Evolutionary conservation across 192 early-diverging fungal genomes (phyloP).

Genomic region (Podochytrium sp.): DNA sequence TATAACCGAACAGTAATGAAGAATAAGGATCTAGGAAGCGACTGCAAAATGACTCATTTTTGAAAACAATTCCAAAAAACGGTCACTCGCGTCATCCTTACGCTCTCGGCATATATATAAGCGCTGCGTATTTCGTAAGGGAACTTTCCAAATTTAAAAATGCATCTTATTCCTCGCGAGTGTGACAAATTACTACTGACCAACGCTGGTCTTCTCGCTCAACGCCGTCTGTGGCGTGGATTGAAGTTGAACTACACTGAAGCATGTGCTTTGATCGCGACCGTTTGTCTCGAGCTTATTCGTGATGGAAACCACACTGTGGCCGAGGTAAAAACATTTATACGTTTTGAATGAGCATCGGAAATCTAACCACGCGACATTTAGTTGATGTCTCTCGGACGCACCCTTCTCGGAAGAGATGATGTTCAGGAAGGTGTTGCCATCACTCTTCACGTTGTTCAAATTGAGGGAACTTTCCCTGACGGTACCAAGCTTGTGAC

Average conservation of each 20-base stretch:
- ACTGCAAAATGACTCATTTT: no score
- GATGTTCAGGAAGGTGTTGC: conserved; percentile 79
- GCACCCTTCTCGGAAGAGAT: conserved; percentile 82
- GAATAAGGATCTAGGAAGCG: no score
- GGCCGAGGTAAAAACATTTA: conserved; percentile 63
- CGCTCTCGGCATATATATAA: no score
- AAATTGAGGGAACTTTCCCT: conserved; percentile 83
- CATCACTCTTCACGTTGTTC: conserved; percentile 76
- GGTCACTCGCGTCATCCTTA: no score
- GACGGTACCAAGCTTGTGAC: conserved; percentile 96
- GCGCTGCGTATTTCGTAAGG: no score
- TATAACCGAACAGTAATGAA: no score
- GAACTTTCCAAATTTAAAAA: no score
- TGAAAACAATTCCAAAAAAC: no score
- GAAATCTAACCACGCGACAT: neutral
- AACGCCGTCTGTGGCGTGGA: conserved; percentile 88
- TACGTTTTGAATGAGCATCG: no score
- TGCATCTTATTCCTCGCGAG: conserved; percentile 84
- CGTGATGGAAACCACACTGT: conserved; percentile 88
- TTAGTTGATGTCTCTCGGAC: conserved; percentile 81
- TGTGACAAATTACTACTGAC: conserved; percentile 90
- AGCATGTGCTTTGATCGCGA: conserved; percentile 83
- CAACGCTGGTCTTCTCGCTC: conserved; percentile 85
- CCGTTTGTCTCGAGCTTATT: conserved; percentile 84
- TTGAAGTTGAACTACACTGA: conserved; percentile 88